Evolutionary conservation across 169 alveolate species (phyloP).

Genomic region (Blepharisma undulans): DNA sequence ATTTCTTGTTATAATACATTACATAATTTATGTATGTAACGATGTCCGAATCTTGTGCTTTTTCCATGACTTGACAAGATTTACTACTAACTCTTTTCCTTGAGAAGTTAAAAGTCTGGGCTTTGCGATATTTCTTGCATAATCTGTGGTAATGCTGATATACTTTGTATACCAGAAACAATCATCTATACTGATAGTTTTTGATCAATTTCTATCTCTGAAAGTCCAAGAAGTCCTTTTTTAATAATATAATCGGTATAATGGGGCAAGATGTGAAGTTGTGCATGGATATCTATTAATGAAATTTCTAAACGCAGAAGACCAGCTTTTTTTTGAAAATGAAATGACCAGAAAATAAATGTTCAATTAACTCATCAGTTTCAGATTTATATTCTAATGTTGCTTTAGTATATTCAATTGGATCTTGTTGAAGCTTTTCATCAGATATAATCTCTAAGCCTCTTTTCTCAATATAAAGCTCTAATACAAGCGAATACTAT

Average conservation of each 20-base stretch:
- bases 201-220: constrained; percentile 51
- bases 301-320: constrained; percentile 57
- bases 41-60: no score
- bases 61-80: no score
- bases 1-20: no score
- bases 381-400: constrained; percentile 66
- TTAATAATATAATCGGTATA: constrained; percentile 59
- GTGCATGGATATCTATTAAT: constrained; percentile 62
- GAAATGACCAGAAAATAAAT: constrained; percentile 58
- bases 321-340: constrained; percentile 60
- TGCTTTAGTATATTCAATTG: constrained; percentile 64
- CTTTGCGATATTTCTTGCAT: no score
- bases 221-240: constrained; percentile 58
- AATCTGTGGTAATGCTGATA: no score
- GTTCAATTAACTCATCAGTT: constrained; percentile 67
- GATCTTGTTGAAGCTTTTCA: constrained; percentile 63
- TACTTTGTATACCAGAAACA: no score
- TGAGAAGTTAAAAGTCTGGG: no score
- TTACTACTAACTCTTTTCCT: no score
- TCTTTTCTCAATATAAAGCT: constrained; percentile 66
- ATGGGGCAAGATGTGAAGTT: constrained; percentile 59
- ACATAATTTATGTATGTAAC: no score
- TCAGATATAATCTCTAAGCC: constrained; percentile 61
- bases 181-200: constrained; percentile 55
- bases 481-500: constrained; percentile 56